Evolutionary conservation across 2,329 filamentous ascomycete genomes (phyloP), one percentile per base, ranked within the genome.

Genomic region (Talaromyces funiculosus): DNA sequence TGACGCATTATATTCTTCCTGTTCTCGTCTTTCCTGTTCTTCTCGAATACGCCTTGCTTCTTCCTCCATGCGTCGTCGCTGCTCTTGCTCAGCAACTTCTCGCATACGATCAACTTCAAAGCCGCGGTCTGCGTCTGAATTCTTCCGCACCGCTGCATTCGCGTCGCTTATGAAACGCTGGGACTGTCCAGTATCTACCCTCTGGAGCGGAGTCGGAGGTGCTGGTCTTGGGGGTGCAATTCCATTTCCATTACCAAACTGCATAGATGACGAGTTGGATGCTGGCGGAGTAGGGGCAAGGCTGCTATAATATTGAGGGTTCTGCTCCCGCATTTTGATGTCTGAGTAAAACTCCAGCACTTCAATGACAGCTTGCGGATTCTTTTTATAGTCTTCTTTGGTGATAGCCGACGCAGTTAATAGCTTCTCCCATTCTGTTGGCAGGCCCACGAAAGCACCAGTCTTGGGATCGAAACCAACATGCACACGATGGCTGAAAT

Each of bases 311-410:
- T 80, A 80, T 66, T 84, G 81, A 4, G 84, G 84, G 63, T 87
- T 82, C 59, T 87, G 82, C 59, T 84, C 81, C 57, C 84, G 82
- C 74, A 85, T 86, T 65, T 85, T 84, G 53, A 87, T 86, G 71
- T 88, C 85, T 3, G 84, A 86, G 72, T 88, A 88, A 69, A 89
- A 89, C 65, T 87, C 84, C 24, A 89, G 75, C 12, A 87, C 86
- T 71, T 89, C 86, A 55, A 86, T 81, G 26, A 80, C 84, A 62
- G 86, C 91, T 78, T 93, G 89, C 4, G 94, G 94, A 71, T 99
- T 97, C 71, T 94, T 92, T 77, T 96, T 91, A 76, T 97, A 97
- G 73, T 99, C 94, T 70, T 99, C 94, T 77, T 97, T 96, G 62
- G 94, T 97, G 70, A 99, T 94, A 61, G 94, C 94, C 2, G 94